These are phyloP conservation scores for Pholiota conissans DNA, from an alignment of 768 basidiomycete genomes.

Conservation along the genomic window DNA sequence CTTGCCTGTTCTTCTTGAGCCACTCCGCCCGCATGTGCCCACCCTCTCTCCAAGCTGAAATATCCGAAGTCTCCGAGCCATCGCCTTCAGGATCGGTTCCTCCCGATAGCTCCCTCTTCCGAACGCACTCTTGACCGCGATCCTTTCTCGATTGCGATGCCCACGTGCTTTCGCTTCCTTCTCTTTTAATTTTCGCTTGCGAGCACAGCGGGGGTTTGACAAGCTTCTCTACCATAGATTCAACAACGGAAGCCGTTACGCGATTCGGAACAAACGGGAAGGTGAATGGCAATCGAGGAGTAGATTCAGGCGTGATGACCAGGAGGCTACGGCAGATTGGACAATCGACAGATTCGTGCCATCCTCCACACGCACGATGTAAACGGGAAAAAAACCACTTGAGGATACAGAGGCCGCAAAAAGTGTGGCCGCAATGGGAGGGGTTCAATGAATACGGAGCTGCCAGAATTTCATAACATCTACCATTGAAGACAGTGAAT, in stretches of 20 bases:
- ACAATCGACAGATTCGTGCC: slow-evolving; percentile 70
- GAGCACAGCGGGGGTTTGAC: slow-evolving; percentile 32
- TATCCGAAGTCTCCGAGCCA: slow-evolving; percentile 27
- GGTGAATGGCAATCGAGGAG: slow-evolving; percentile 48
- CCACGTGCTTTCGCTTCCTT: slow-evolving; percentile 39
- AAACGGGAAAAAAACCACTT: slow-evolving; percentile 71
- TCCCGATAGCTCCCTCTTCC: slow-evolving; percentile 40
- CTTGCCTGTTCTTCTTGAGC: slow-evolving; percentile 56
- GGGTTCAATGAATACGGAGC: slow-evolving; percentile 58
- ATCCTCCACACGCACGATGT: slow-evolving; percentile 60
- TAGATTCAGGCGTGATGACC: slow-evolving; percentile 48
- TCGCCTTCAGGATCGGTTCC: slow-evolving; percentile 29
- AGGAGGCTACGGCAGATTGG: slow-evolving; percentile 63
- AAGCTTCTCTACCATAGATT: slow-evolving; percentile 53
- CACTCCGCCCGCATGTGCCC: slow-evolving; percentile 56
- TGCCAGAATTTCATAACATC: slow-evolving; percentile 68
- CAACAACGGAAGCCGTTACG: slow-evolving; percentile 49
- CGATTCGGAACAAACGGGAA: slow-evolving; percentile 70
- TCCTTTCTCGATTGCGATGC: slow-evolving; percentile 33
- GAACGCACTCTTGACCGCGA: slow-evolving; percentile 32
- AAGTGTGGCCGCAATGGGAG: slow-evolving; percentile 64
- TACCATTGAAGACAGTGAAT: slow-evolving; percentile 22
- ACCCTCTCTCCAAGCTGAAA: slow-evolving; percentile 53
- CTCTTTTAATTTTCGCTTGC: slow-evolving; percentile 39
- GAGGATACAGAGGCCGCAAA: slow-evolving; percentile 65